These are phyloP conservation scores for Astrothelium subdiscretum DNA, from an alignment of 495 filamentous ascomycete species.

Conservation along the genomic window DNA sequence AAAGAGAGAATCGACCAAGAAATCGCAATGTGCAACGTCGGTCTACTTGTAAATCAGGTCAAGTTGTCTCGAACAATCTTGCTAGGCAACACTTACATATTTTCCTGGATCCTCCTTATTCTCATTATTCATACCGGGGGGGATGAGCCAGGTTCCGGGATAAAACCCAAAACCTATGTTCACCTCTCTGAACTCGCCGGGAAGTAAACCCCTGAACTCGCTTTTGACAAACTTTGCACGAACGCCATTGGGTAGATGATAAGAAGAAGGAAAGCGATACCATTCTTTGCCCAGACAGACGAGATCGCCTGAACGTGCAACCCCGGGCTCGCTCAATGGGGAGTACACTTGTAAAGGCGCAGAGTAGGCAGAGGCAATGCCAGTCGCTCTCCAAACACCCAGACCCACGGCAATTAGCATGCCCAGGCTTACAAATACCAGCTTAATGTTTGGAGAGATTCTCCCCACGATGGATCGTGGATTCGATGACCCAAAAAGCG, in stretches of 20 bases:
- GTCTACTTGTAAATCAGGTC: constrained; percentile 32
- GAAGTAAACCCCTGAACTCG: constrained; percentile 79
- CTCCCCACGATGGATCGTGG: constrained; percentile 51
- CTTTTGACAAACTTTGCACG: constrained; percentile 79
- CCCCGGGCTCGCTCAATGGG: constrained; percentile 36
- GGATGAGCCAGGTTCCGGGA: constrained; percentile 66
- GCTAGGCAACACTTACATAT: constrained; percentile 47
- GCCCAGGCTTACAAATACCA: constrained; percentile 31
- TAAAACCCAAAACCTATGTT: constrained; percentile 42
- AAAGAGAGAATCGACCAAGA: constrained; percentile 81
- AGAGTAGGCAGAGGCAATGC: constrained; percentile 72
- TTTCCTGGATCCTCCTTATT: constrained; percentile 81
- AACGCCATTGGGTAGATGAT: constrained; percentile 70
- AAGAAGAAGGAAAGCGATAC: constrained; percentile 95
- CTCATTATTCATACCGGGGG: constrained; percentile 81
- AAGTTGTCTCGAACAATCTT: constrained; percentile 12
- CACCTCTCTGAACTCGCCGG: constrained; percentile 77
- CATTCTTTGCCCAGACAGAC: constrained; percentile 95
- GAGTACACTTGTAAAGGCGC: constrained; percentile 72
- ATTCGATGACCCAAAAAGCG: constrained; percentile 57
- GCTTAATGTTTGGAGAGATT: constrained; percentile 58
- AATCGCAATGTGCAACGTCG: constrained; percentile 61
- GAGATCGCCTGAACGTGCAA: constrained; percentile 46
- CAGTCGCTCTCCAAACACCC: constrained; percentile 61
- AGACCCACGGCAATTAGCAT: constrained; percentile 43